phyloP scores from a whole-genome alignment of 257 asterid genomes.

The Fraxinus americana region DNA sequence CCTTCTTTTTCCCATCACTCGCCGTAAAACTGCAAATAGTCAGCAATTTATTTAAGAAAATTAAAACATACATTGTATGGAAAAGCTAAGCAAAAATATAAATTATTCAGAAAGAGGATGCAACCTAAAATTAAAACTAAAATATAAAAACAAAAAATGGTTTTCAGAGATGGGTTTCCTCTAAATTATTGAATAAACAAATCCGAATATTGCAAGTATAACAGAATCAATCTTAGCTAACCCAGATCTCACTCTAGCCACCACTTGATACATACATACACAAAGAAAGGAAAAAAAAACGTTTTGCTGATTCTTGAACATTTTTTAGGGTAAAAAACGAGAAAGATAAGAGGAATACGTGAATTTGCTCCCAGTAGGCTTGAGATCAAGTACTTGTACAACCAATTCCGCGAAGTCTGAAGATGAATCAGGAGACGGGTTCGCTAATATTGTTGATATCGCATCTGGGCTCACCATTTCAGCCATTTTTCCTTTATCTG shows the following conservation, averaged over 20 bases:
- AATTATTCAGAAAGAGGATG: not conserved
- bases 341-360: conserved; percentile 35
- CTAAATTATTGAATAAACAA: not conserved
- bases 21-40: conserved; percentile 63
- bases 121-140: not conserved
- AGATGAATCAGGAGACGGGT: conserved; percentile 73
- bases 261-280: not conserved
- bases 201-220: not conserved
- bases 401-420: conserved; percentile 67
- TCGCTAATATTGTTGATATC: conserved; percentile 60
- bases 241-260: conserved; percentile 6
- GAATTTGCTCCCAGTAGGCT: conserved; percentile 58
- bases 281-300: not conserved
- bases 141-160: not conserved
- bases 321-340: not conserved
- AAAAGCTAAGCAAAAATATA: not conserved
- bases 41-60: not conserved
- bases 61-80: not conserved
- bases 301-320: not conserved
- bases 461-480: conserved; percentile 66
- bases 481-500: conserved; percentile 38
- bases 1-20: conserved; percentile 80
- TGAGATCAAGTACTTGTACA: conserved; percentile 81
- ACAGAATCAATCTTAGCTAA: not conserved
- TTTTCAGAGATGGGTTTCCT: not conserved